Evolutionary conservation across 495 filamentous ascomycete species (phyloP).

Genomic region (Aspergillus egyptiacus): DNA sequence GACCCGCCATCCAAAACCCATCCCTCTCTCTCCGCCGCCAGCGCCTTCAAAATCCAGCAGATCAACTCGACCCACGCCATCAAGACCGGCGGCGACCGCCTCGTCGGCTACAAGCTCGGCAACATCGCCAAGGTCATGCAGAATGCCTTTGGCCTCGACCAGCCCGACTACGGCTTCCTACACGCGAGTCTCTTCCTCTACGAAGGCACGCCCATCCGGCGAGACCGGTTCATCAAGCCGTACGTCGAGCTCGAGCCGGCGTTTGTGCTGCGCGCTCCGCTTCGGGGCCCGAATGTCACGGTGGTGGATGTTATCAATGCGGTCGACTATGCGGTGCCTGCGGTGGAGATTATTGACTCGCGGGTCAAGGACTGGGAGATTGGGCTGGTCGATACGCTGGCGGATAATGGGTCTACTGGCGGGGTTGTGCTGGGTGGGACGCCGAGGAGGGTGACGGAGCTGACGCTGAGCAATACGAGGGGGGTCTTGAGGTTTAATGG

Average conservation of each 20-base stretch:
- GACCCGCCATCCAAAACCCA: conserved; percentile 18
- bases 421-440: conserved; percentile 19
- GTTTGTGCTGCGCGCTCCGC: conserved; percentile 14
- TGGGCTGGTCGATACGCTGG: conserved; percentile 20
- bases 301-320: conserved; percentile 22
- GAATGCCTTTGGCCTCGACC: conserved; percentile 18
- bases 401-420: conserved; percentile 20
- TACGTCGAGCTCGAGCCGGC: conserved; percentile 21
- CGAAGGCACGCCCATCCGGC: conserved; percentile 12
- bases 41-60: conserved; percentile 15
- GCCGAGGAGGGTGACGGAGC: conserved; percentile 16
- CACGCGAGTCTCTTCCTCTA: conserved; percentile 20
- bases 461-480: conserved; percentile 16
- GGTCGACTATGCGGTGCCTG: conserved; percentile 20
- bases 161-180: conserved; percentile 21
- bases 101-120: conserved; percentile 22
- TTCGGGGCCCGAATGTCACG: conserved; percentile 18
- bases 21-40: conserved; percentile 13
- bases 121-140: conserved; percentile 26
- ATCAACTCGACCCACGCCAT: conserved; percentile 13
- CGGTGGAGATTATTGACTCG: conserved; percentile 23
- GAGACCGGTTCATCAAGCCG: conserved; percentile 18
- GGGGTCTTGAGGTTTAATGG: conserved; percentile 17
- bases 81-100: conserved; percentile 14
- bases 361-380: conserved; percentile 22